Conservation (phyloP, 2,329 filamentous ascomycete genomes). For the Claviceps sp. region DNA sequence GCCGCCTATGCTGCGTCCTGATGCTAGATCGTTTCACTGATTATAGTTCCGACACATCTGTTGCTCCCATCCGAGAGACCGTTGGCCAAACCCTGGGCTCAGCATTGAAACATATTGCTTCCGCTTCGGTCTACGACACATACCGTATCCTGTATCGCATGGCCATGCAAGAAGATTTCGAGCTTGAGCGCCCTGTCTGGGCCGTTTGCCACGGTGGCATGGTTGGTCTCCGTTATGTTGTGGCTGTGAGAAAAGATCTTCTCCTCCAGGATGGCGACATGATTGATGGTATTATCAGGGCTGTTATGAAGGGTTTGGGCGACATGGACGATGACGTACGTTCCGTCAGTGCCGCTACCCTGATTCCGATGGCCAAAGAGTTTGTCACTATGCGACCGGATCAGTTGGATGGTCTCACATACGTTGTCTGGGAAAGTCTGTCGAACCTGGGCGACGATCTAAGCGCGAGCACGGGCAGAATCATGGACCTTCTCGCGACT, state of each 20-base stretch:
- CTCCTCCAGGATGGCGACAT: slow-evolving; percentile 71
- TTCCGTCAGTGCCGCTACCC: slow-evolving; percentile 90
- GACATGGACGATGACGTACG: slow-evolving; percentile 92
- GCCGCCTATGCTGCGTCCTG: slow-evolving; percentile 84
- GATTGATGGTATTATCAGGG: slow-evolving; percentile 82
- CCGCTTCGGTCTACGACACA: slow-evolving; percentile 66
- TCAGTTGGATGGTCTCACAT: slow-evolving; percentile 69
- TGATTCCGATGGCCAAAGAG: slow-evolving; percentile 91
- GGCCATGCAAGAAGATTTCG: slow-evolving; percentile 79
- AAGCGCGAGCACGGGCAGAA: slow-evolving; percentile 91
- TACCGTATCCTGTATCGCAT: slow-evolving; percentile 78
- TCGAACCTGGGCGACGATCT: slow-evolving; percentile 95
- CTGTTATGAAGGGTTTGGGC: slow-evolving; percentile 87
- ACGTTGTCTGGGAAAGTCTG: slow-evolving; percentile 94
- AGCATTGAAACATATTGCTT: slow-evolving; percentile 69
- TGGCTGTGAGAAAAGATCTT: slow-evolving; percentile 86
- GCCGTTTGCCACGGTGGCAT: slow-evolving; percentile 95
- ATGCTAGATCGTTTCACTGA: slow-evolving; percentile 97
- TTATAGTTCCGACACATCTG: slow-evolving; percentile 93
- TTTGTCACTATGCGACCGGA: slow-evolving; percentile 75
- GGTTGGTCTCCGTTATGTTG: slow-evolving; percentile 89
- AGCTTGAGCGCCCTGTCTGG: slow-evolving; percentile 66
- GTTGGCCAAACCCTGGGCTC: slow-evolving; percentile 89
- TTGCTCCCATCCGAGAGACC: slow-evolving; percentile 90
- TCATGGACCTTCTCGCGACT: slow-evolving; percentile 95